Percentiles rank a stretch among this genome's conserved stretches.
phyloP scores from a whole-genome alignment of 2,329 filamentous ascomycete genomes.

The Fusarium algeriense region DNA sequence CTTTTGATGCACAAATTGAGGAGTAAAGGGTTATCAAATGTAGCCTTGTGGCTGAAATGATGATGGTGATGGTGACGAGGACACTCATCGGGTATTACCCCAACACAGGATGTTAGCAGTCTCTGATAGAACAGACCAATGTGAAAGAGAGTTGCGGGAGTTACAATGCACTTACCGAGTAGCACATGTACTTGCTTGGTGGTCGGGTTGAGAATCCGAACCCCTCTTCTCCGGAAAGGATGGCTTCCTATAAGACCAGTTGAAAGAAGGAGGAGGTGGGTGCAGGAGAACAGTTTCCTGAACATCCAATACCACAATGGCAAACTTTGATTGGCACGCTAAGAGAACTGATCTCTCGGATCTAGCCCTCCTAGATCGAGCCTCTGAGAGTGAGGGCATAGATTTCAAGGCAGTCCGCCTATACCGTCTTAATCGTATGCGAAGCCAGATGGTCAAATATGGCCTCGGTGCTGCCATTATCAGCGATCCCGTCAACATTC shows the following conservation, averaged over 20 bases:
- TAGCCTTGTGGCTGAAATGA: neutral
- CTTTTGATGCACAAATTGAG: neutral
- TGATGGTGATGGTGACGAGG: neutral
- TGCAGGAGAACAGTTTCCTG: neutral
- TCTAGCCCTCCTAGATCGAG: constrained; percentile 4
- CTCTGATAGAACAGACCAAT: neutral
- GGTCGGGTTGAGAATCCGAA: no score
- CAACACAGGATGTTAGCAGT: neutral
- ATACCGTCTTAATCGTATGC: neutral
- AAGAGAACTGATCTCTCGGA: constrained; percentile 4
- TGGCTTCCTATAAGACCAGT: neutral
- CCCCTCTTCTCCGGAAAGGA: neutral
- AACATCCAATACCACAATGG: neutral
- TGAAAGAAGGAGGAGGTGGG: neutral
- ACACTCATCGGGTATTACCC: neutral
- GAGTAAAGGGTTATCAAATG: neutral
- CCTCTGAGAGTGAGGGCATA: constrained; percentile 14
- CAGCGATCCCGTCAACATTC: neutral
- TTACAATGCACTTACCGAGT: neutral
- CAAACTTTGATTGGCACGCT: constrained; percentile 10
- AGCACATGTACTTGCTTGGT: neutral
- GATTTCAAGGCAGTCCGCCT: constrained; percentile 3
- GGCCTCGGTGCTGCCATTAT: neutral
- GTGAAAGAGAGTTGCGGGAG: neutral
- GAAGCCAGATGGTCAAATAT: neutral